Conservation (phyloP, 2,329 filamentous ascomycete species). For the Paecilomyces sp. region DNA sequence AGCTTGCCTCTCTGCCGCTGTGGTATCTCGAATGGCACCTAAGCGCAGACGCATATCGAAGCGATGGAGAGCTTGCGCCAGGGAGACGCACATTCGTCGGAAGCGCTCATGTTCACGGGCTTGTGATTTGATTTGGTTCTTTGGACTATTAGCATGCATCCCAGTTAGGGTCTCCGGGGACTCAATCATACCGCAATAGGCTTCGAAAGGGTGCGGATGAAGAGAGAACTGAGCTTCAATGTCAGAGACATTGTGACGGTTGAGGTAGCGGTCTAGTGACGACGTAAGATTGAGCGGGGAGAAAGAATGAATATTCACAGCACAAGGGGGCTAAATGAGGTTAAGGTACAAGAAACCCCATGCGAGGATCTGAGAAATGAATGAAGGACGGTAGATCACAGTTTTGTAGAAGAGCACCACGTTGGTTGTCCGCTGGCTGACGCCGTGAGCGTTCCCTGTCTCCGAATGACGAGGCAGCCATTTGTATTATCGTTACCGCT, state of each 20-base stretch:
- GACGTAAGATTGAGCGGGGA: not conserved
- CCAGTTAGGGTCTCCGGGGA: not conserved
- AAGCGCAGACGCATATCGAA: constrained; percentile 63
- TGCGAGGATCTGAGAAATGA: not conserved
- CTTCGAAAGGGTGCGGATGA: constrained; percentile 59
- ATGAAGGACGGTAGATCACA: not conserved
- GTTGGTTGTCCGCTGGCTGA: not conserved
- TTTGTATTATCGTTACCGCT: not conserved
- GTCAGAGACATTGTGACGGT: constrained; percentile 52
- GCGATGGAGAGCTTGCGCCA: constrained; percentile 58
- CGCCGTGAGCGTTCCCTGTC: not conserved
- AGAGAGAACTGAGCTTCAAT: constrained; percentile 59
- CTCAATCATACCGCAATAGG: constrained; percentile 53
- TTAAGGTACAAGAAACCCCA: not conserved
- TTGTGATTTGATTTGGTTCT: constrained; percentile 63
- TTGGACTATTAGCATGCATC: constrained; percentile 15
- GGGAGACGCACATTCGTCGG: constrained; percentile 52
- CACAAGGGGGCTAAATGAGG: not conserved
- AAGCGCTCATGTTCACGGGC: constrained; percentile 63
- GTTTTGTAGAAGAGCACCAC: not conserved
- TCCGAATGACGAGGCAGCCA: not conserved
- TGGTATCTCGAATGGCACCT: constrained; percentile 56
- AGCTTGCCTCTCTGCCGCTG: constrained; percentile 40
- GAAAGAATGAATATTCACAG: not conserved
- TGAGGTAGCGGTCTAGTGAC: not conserved